phyloP scores from a whole-genome alignment of 2,329 filamentous ascomycete genomes.

The Nemania diffusa region DNA sequence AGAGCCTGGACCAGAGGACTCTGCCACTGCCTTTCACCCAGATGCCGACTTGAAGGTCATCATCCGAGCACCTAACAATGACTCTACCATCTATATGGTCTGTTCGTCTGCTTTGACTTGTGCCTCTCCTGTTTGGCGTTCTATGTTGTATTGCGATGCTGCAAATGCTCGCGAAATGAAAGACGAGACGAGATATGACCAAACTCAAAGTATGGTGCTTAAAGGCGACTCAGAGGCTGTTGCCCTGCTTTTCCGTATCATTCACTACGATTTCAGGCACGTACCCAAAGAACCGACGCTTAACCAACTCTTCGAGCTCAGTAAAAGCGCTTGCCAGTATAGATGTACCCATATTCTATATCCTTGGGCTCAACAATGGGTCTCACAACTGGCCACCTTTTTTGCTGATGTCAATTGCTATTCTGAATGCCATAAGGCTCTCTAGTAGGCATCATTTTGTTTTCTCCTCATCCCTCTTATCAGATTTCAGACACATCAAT shows the following conservation, averaged over 20 bases:
- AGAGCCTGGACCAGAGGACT: background rate
- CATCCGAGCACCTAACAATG: background rate
- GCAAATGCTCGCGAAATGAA: background rate
- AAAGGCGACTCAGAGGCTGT: conserved; percentile 38
- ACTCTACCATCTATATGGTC: conserved; percentile 32
- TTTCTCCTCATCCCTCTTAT: background rate
- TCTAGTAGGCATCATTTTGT: conserved; percentile 19
- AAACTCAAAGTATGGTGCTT: conserved; percentile 27
- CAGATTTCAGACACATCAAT: background rate
- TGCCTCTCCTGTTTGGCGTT: conserved; percentile 41
- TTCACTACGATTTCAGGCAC: conserved; percentile 42
- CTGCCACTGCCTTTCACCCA: conserved; percentile 5
- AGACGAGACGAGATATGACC: background rate
- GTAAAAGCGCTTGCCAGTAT: conserved; percentile 36
- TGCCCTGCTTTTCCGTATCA: conserved; percentile 38
- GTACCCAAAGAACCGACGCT: conserved; percentile 35
- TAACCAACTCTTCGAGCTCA: conserved; percentile 41
- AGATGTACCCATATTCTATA: conserved; percentile 41
- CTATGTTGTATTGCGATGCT: conserved; percentile 30
- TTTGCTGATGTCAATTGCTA: conserved; percentile 15
- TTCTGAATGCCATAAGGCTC: conserved; percentile 39
- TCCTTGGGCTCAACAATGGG: conserved; percentile 44
- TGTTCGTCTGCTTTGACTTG: conserved; percentile 34
- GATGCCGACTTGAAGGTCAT: conserved; percentile 30
- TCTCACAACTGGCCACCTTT: conserved; percentile 25